Conservation (phyloP, 2,329 filamentous ascomycete species). For the Albophoma yamanashiensis region DNA sequence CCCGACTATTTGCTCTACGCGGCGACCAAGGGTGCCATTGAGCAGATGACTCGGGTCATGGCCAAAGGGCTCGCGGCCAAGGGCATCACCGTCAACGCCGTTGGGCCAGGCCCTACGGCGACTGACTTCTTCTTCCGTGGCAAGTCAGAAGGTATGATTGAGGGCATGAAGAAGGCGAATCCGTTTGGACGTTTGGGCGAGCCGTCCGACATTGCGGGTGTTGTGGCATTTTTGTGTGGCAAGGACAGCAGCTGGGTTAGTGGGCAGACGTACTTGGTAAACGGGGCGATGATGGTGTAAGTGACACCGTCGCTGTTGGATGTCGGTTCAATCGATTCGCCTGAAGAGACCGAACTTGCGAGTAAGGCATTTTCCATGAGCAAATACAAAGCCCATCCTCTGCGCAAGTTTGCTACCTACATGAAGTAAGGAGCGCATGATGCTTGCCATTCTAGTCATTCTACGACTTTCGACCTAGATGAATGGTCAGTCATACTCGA, state of each 20-base stretch:
- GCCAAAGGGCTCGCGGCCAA: conserved; percentile 43
- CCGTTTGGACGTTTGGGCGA: conserved; percentile 10
- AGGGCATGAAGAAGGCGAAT: conserved; percentile 20
- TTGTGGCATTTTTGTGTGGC: conserved; percentile 8
- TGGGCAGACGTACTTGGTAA: conserved; percentile 10
- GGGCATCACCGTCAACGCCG: conserved; percentile 36
- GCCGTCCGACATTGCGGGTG: conserved; percentile 9
- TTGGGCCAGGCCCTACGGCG: conserved; percentile 33
- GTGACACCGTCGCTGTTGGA: too few relatives aligned
- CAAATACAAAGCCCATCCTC: too few relatives aligned
- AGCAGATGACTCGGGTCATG: conserved; percentile 44
- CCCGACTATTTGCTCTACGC: conserved; percentile 40
- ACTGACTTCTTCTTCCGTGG: conserved; percentile 45
- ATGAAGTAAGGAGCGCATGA: too few relatives aligned
- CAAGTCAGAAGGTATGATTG: conserved; percentile 34
- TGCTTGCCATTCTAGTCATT: too few relatives aligned
- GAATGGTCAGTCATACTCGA: too few relatives aligned
- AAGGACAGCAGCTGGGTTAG: conserved; percentile 9
- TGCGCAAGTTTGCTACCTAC: too few relatives aligned
- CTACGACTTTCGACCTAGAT: too few relatives aligned
- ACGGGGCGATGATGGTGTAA: conserved; percentile 4
- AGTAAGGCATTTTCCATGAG: too few relatives aligned
- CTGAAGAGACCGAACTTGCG: too few relatives aligned
- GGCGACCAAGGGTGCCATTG: conserved; percentile 47
- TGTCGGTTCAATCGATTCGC: too few relatives aligned